These are phyloP conservation scores for Nicotiana rustica DNA, from an alignment of 305 asterid species.

Conservation along the genomic window DNA sequence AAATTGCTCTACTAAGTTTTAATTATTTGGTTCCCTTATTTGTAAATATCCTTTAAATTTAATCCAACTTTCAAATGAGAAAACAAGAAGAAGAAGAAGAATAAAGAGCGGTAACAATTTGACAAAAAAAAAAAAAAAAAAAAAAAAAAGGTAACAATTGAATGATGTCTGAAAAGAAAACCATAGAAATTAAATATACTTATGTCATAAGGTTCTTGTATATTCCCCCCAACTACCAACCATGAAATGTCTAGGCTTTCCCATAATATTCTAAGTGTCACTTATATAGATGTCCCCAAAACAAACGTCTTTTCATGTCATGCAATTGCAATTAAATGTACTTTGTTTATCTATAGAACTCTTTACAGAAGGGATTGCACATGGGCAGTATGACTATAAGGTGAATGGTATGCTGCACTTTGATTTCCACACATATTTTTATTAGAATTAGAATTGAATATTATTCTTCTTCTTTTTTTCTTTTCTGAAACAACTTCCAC, in stretches of 20 bases:
- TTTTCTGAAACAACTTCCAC: not conserved
- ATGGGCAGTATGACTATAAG: slow-evolving; percentile 33
- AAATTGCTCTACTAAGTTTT: not conserved
- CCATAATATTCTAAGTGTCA: slow-evolving; percentile 41
- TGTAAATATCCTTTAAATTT: not conserved
- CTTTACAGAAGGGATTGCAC: slow-evolving; percentile 72
- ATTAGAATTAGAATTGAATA: no score
- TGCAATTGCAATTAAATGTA: slow-evolving; percentile 28
- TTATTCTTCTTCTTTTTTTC: no score
- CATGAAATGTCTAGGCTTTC: slow-evolving; percentile 39
- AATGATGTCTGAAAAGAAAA: slow-evolving; percentile 29
- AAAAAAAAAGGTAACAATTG: not conserved
- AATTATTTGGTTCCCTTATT: not conserved
- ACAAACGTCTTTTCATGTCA: slow-evolving; percentile 57
- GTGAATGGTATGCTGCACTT: not conserved
- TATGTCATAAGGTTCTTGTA: slow-evolving; percentile 35
- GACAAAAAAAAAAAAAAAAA: no score
- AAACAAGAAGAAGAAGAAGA: not conserved
- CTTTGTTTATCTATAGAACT: slow-evolving; percentile 30
- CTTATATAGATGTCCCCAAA: slow-evolving; percentile 42
- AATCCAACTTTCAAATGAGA: not conserved
- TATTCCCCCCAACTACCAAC: slow-evolving; percentile 58
- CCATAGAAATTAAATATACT: not conserved
- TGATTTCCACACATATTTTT: no score
- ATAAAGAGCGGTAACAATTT: no score